Base-by-base conservation (phyloP, 176 grass and related monocot genomes). In the maize (Zea mays) region DNA sequence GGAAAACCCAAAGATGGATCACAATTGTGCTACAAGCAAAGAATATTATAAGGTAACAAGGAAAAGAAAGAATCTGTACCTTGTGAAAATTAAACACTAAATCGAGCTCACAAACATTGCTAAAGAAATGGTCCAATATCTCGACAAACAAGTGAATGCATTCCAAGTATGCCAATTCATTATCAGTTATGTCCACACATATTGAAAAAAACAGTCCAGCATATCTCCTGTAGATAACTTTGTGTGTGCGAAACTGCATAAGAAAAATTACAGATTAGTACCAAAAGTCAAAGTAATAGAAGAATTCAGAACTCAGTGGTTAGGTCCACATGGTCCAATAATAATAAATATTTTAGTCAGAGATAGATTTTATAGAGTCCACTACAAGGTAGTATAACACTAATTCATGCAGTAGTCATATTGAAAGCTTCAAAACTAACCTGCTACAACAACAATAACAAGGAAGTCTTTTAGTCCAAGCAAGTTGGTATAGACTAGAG, bases 161-260 rank as follows among this genome's bases (percentile, higher is more conserved):
- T 82, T 97, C 91, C 71, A 97, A 87, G 65, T 97, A 97, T 62
- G 89, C 94, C 83, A 97, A 88, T 65, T 97, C 94, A 65, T 97
- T 97, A 64, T 97, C 94, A 41, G 91, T 97, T 72, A 97, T 97
- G 76, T 97, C 94, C 57, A 97, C 94, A 82, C 91, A 97, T 41
- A 93, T 93, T 82, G 94, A 93, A 80, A 97, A 97, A 83, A 97
- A 97, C 3, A 97, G 77, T 77, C 94, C 94, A 6, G 91, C 94
- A 86, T 97, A 97, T 93, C 94, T 89, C 77, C 94, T 97, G 79
- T 97, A 97, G 72, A 97, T 97, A 77, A 97, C 84, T 90, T 97
- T 97, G 50, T 97, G 91, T 12, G 94, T 97, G 14, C 91, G 89
- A 79, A 86, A 86, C 77, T 85, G 84, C 84, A 86, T 49, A 7